phyloP scores from a whole-genome alignment of 2,329 filamentous ascomycete genomes.

The Ceratocystis diversiconidia region DNA sequence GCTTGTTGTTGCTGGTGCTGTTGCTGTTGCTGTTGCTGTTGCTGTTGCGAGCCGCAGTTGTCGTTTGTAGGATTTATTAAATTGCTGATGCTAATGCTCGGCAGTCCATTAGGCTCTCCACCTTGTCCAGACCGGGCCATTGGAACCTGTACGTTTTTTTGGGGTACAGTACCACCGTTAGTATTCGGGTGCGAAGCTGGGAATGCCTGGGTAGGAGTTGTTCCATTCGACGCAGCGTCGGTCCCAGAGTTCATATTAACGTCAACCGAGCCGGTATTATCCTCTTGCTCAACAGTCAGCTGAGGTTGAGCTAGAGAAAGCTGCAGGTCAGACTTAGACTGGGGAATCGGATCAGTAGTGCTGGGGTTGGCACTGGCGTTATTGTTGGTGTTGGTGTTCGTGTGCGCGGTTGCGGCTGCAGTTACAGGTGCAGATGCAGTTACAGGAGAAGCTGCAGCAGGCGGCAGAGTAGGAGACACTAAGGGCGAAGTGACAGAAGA shows the following conservation, averaged over 20 bases:
- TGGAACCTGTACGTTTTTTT: not conserved
- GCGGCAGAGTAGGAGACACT: conserved; percentile 11
- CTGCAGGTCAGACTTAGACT: conserved; percentile 3
- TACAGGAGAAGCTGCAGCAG: conserved; percentile 11
- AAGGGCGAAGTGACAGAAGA: conserved; percentile 7
- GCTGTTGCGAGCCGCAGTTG: conserved; percentile 21
- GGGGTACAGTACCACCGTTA: conserved; percentile 4
- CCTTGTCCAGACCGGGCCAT: conserved; percentile 2
- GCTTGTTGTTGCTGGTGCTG: conserved; percentile 12
- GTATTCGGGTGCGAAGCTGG: not conserved
- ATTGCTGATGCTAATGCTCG: conserved; percentile 26
- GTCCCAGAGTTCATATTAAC: conserved; percentile 4
- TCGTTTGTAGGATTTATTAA: conserved; percentile 14
- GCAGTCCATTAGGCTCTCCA: conserved; percentile 21
- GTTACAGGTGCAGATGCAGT: conserved; percentile 13
- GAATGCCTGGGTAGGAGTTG: conserved; percentile 10
- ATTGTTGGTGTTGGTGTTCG: not conserved
- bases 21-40: conserved; percentile 15
- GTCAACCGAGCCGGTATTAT: conserved; percentile 1
- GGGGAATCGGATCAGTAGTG: not conserved
- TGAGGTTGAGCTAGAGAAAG: not conserved
- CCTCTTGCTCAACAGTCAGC: not conserved
- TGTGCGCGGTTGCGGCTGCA: not conserved
- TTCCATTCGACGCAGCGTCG: not conserved
- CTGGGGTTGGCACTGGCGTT: not conserved